Evolutionary conservation across 306 rosid species (phyloP).

Genomic region (Gastrolobium villosum): DNA sequence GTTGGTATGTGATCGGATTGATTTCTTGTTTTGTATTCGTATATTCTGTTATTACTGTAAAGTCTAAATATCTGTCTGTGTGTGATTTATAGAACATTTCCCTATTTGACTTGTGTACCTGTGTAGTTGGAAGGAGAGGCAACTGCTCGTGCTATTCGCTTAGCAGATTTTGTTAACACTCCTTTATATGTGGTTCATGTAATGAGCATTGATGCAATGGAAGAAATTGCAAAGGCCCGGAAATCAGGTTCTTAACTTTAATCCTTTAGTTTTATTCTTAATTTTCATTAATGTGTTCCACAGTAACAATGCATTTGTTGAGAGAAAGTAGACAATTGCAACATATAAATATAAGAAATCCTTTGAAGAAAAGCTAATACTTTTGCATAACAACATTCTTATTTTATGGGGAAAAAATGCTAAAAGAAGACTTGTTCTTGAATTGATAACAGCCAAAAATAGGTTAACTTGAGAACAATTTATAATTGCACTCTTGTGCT

Average conservation of each 20-base stretch:
- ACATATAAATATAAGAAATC: not conserved
- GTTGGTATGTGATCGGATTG: conserved; percentile 16
- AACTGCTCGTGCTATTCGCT: conserved; percentile 88
- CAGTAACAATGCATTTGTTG: conserved; percentile 9
- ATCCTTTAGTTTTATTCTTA: conserved; percentile 28
- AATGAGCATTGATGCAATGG: conserved; percentile 99
- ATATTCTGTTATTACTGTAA: conserved; percentile 31
- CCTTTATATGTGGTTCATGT: conserved; percentile 95
- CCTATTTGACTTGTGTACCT: conserved; percentile 48
- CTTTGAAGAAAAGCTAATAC: conserved; percentile 1
- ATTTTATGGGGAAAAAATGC: not conserved
- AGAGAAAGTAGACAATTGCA: conserved; percentile 18
- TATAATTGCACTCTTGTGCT: not conserved
- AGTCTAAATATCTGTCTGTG: conserved; percentile 14
- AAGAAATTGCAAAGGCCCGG: conserved; percentile 93
- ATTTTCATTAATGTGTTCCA: conserved; percentile 28
- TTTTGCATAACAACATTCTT: conserved; percentile 9
- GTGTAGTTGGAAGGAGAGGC: conserved; percentile 96
- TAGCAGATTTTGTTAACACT: conserved; percentile 86
- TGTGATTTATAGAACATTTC: conserved; percentile 18
- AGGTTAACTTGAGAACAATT: not conserved
- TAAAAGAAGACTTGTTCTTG: conserved; percentile 14
- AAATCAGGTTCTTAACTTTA: conserved; percentile 71
- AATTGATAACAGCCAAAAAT: conserved; percentile 2
- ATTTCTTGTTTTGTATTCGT: conserved; percentile 6